Percentiles rank a stretch among this genome's conserved stretches.
These are phyloP conservation scores for Cordyceps cicadae DNA, from an alignment of 2,329 filamentous ascomycete genomes.

Conservation along the genomic window DNA sequence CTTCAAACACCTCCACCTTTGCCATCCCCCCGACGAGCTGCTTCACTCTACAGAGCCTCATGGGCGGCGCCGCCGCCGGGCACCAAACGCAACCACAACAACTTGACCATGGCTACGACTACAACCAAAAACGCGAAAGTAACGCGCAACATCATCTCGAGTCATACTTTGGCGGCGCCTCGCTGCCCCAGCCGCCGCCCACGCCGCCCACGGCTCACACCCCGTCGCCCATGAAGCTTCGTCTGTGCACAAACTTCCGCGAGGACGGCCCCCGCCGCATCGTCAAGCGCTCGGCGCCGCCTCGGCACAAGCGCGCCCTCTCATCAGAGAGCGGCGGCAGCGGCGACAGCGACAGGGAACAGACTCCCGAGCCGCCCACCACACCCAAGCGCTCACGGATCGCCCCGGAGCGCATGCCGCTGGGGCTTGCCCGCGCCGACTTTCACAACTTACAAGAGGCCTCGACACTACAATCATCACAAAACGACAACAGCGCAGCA, in stretches of 20 bases:
- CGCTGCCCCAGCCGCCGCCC: constrained; percentile 33
- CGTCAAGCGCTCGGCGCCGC: constrained; percentile 43
- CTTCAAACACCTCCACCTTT: constrained; percentile 38
- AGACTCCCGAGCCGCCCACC: constrained; percentile 25
- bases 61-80: constrained; percentile 29
- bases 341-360: not conserved
- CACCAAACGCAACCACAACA: not conserved
- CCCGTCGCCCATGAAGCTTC: constrained; percentile 44
- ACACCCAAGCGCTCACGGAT: constrained; percentile 55
- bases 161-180: constrained; percentile 26
- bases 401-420: constrained; percentile 51
- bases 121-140: not conserved
- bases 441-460: constrained; percentile 41
- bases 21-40: constrained; percentile 52
- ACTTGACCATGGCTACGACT: not conserved
- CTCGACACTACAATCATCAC: constrained; percentile 5
- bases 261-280: constrained; percentile 34
- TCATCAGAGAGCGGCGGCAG: not conserved
- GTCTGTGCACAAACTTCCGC: constrained; percentile 40
- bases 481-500: constrained; percentile 24
- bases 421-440: constrained; percentile 50
- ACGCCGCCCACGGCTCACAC: constrained; percentile 49
- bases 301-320: constrained; percentile 2
- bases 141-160: not conserved
- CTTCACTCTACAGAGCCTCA: constrained; percentile 52